A percentile compares a stretch with the other conserved stretches of the same genome.
These are phyloP conservation scores for Chaetomium globosum DNA, from an alignment of 2,329 filamentous ascomycete species.

Conservation along the genomic window DNA sequence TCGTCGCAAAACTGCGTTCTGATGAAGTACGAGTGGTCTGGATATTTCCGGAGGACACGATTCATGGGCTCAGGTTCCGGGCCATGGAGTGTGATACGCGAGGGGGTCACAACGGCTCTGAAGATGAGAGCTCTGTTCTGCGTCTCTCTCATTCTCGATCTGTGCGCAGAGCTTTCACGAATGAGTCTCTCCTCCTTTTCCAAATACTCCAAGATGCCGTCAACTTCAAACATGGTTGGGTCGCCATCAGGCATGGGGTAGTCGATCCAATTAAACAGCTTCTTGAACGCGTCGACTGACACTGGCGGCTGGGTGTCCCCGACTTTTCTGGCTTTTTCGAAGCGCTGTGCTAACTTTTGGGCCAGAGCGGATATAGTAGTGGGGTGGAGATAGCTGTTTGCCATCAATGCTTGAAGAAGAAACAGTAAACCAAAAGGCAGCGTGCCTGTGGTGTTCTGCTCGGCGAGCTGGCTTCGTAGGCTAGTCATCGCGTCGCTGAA, in stretches of 20 bases:
- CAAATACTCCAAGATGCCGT: slow-evolving; percentile 47
- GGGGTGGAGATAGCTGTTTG: slow-evolving; percentile 65
- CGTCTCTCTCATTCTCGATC: slow-evolving; percentile 37
- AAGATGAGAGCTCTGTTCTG: slow-evolving; percentile 55
- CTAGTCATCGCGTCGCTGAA: slow-evolving; percentile 33
- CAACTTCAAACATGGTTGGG: slow-evolving; percentile 46
- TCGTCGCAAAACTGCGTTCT: slow-evolving; percentile 76
- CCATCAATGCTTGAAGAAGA: slow-evolving; percentile 64
- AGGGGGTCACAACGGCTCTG: slow-evolving; percentile 62
- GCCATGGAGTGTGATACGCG: slow-evolving; percentile 58
- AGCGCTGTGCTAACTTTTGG: slow-evolving; percentile 45
- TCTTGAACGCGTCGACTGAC: slow-evolving; percentile 57
- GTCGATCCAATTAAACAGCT: slow-evolving; percentile 55
- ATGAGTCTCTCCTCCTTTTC: slow-evolving; percentile 45
- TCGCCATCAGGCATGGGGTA: slow-evolving; percentile 57
- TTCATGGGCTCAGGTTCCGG: slow-evolving; percentile 71
- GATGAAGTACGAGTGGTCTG: slow-evolving; percentile 63
- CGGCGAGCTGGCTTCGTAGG: slow-evolving; percentile 42
- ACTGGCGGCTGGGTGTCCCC: slow-evolving; percentile 43
- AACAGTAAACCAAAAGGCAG: slow-evolving; percentile 60
- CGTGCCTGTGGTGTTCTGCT: slow-evolving; percentile 38
- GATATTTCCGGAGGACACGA: slow-evolving; percentile 68
- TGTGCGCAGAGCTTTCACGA: slow-evolving; percentile 18
- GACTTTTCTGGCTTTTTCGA: slow-evolving; percentile 35
- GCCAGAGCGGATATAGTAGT: slow-evolving; percentile 52